phyloP scores from a whole-genome alignment of 1,284 basidiomycete species.

The Pascua guehoae region DNA sequence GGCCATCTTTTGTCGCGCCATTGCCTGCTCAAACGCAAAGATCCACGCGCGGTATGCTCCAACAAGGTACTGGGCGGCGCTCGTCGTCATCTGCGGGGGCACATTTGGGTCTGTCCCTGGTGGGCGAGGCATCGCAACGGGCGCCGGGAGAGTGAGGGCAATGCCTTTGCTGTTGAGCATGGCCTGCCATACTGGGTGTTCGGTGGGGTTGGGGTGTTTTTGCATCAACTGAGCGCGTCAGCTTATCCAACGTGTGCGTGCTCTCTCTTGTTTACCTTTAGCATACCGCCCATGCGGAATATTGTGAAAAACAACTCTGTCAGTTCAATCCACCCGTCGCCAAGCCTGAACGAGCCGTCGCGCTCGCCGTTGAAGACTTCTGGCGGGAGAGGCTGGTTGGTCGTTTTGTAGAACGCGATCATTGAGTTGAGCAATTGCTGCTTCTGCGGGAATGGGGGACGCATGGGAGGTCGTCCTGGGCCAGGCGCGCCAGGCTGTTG shows the following conservation, averaged over 20 bases:
- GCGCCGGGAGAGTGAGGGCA: slow-evolving; percentile 31
- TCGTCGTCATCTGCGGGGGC: slow-evolving; percentile 26
- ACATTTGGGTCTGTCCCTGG: slow-evolving; percentile 18
- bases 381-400: slow-evolving; percentile 25
- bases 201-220: slow-evolving; percentile 16
- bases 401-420: slow-evolving; percentile 23
- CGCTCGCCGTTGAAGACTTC: slow-evolving; percentile 39
- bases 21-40: slow-evolving; percentile 38
- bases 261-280: slow-evolving; percentile 12
- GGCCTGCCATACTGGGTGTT: slow-evolving; percentile 29
- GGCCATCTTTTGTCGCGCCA: slow-evolving; percentile 22
- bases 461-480: not conserved
- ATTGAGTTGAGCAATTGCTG: slow-evolving; percentile 34
- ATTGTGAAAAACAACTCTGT: slow-evolving; percentile 38
- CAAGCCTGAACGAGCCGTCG: slow-evolving; percentile 35
- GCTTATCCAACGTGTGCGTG: not conserved
- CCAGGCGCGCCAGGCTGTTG: not conserved
- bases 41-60: slow-evolving; percentile 36
- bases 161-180: slow-evolving; percentile 24
- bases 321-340: slow-evolving; percentile 35
- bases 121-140: slow-evolving; percentile 25
- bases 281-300: slow-evolving; percentile 31
- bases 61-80: slow-evolving; percentile 34
- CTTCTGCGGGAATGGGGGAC: slow-evolving; percentile 12
- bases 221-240: slow-evolving; percentile 14